These are phyloP conservation scores for Pestalotiopsis sp. DNA, from an alignment of 2,329 filamentous ascomycete species.

Conservation along the genomic window DNA sequence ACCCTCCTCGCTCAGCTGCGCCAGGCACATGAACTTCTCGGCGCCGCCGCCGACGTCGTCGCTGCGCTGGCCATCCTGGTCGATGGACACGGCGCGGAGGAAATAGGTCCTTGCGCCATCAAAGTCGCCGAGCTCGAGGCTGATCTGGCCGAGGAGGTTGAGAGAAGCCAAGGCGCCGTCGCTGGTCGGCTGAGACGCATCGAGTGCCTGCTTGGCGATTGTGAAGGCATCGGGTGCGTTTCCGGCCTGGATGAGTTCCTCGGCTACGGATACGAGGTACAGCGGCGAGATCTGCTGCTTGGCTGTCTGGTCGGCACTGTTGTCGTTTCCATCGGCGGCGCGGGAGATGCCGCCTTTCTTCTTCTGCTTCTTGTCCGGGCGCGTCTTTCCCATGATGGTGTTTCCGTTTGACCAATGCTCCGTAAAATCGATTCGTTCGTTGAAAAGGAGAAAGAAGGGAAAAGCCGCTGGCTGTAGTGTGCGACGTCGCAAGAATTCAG, in stretches of 20 bases:
- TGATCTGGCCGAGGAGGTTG: constrained; percentile 79
- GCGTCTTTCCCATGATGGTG: constrained; percentile 31
- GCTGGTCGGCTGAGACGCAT: constrained; percentile 28
- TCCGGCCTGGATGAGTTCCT: constrained; percentile 33
- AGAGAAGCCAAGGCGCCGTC: constrained; percentile 66
- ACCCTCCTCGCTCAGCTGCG: constrained; percentile 79
- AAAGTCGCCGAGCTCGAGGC: constrained; percentile 80
- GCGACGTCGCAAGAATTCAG: not conserved
- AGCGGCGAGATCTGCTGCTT: constrained; percentile 31
- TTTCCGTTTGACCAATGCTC: not conserved
- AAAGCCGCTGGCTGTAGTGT: not conserved
- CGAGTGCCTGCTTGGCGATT: constrained; percentile 32
- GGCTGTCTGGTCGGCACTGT: constrained; percentile 12
- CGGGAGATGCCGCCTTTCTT: constrained; percentile 28
- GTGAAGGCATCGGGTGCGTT: constrained; percentile 30
- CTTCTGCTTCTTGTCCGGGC: constrained; percentile 35
- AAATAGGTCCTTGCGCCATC: constrained; percentile 76
- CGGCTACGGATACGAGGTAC: constrained; percentile 34
- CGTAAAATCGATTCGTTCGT: not conserved
- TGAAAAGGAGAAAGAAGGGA: not conserved
- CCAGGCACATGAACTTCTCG: constrained; percentile 94
- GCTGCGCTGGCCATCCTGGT: constrained; percentile 72
- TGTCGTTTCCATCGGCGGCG: constrained; percentile 19
- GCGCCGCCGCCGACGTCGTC: constrained; percentile 79
- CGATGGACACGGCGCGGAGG: constrained; percentile 71